These are phyloP conservation scores for Hirsutella minnesotensis DNA, from an alignment of 2,329 filamentous ascomycete genomes.

Conservation along the genomic window DNA sequence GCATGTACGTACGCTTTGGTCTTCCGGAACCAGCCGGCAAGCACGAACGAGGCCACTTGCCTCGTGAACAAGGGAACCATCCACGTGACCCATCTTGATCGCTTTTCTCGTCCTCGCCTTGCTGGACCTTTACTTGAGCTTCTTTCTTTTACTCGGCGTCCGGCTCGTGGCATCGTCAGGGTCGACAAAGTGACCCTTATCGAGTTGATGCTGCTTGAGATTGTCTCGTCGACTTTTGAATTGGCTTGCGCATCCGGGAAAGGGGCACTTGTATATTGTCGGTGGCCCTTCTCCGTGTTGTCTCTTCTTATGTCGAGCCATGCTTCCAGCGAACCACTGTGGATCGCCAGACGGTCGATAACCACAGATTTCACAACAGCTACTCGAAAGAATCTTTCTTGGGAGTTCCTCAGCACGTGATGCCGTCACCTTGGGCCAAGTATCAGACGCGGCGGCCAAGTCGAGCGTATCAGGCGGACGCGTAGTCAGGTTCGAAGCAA, in stretches of 20 bases:
- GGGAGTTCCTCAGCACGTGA: neutral
- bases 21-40: no score
- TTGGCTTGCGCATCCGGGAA: conserved; percentile 39
- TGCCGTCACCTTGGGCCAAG: neutral
- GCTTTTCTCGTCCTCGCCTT: no score
- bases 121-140: conserved; percentile 11
- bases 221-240: conserved; percentile 46
- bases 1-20: no score
- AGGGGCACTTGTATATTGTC: conserved; percentile 40
- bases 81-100: no score
- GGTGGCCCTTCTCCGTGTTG: conserved; percentile 38
- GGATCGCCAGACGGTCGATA: conserved; percentile 44
- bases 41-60: no score
- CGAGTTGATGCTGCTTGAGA: conserved; percentile 42
- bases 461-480: no score
- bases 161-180: conserved; percentile 20
- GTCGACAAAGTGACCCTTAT: conserved; percentile 42
- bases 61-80: no score
- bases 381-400: conserved; percentile 24
- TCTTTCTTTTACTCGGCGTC: conserved; percentile 31
- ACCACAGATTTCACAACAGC: conserved; percentile 38
- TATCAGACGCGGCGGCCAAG: neutral
- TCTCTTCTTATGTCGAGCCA: conserved; percentile 45
- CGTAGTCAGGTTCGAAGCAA: no score
- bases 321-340: conserved; percentile 46